Conservation (phyloP, 2,329 filamentous ascomycete species). For the Ophiostoma populinum region DNA sequence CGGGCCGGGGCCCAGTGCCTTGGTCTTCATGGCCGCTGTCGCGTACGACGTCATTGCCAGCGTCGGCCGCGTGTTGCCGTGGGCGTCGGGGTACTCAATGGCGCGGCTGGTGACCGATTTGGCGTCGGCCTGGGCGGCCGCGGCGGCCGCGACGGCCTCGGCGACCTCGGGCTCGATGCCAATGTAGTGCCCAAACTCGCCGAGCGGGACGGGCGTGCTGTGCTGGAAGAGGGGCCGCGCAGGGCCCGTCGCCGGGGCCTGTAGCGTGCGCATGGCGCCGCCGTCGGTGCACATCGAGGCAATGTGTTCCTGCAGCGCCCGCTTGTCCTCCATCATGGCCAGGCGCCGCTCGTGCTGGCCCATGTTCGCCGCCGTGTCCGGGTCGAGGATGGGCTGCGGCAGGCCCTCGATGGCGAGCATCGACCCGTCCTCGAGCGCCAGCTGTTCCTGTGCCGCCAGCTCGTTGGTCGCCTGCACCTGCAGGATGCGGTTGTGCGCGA, state of each 20-base stretch:
- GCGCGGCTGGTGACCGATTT: constrained; percentile 1
- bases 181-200: constrained; percentile 10
- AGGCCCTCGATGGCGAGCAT: background rate
- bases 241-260: no score
- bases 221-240: constrained; percentile 7
- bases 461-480: constrained; percentile 20
- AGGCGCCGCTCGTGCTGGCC: background rate
- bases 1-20: no score
- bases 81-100: no score
- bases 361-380: background rate
- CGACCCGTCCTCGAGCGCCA: no score
- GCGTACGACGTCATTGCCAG: no score
- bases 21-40: no score
- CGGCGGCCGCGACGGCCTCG: background rate
- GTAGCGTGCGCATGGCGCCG: no score
- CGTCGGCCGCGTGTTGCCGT: no score
- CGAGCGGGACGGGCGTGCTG: constrained; percentile 5
- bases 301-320: no score
- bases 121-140: background rate
- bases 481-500: constrained; percentile 9
- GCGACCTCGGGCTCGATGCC: constrained; percentile 9
- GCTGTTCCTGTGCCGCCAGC: constrained; percentile 11
- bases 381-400: background rate
- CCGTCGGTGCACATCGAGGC: no score
- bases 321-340: background rate